Evolutionary conservation across 2,329 filamentous ascomycete genomes (phyloP), one percentile per base, ranked within the genome.

Genomic region (Venturia pyrina): DNA sequence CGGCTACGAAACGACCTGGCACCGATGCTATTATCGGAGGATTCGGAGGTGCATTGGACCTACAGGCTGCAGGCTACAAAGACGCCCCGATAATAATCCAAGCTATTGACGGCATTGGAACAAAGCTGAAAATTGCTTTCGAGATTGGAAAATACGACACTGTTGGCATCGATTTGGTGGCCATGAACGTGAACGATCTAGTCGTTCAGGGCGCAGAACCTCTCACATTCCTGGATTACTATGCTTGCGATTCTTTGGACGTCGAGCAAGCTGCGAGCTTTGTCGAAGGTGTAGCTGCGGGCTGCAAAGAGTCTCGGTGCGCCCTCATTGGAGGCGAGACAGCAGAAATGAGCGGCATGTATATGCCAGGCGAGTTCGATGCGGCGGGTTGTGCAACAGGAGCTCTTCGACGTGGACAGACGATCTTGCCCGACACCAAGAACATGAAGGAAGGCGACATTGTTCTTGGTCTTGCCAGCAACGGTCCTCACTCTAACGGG

Each of bases 171-270:
- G 95, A 99, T 75, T 85, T 99, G 44, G 95, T 99, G 4, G 95
- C 95, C 70, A 98, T 98, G 93, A 98, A 97, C 76, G 95, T 98
- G 74, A 99, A 99, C 77, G 95, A 99, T 73, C 83, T 99, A 0
- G 88, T 99, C 63, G 95, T 98, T 10, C 93, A 98, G 79, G 95
- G 95, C 65, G 95, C 95, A 15, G 91, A 95, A 71, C 93, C 95
- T 1, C 83, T 98, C 69, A 95, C 95, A 82, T 98, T 99, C 84
- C 87, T 98, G 68, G 95, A 99, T 80, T 98, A 96, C 83, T 97
- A 96, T 78, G 93, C 92, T 68, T 97, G 93, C 82, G 92, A 90
- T 76, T 89, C 89, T 75, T 85, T 99, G 28, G 87, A 96, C 70
- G 85, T 93, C 10, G 81, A 87, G 46, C 87, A 86, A 5, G 91